phyloP scores from a whole-genome alignment of 352 stramenopile genomes.

The Phytophthora sojae region DNA sequence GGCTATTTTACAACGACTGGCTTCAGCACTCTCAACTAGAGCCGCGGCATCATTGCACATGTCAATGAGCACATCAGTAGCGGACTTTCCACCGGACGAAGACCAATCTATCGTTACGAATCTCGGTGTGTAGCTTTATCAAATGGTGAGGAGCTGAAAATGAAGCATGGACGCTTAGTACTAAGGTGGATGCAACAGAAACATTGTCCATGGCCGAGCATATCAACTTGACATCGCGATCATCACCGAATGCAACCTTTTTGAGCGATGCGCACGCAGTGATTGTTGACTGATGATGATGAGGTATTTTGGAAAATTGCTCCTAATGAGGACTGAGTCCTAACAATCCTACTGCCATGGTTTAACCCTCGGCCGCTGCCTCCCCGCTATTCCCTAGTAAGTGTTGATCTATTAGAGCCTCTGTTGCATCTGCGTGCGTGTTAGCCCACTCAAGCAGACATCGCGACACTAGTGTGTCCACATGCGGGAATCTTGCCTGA shows the following conservation, averaged over 20 bases:
- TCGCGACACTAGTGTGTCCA: too few relatives aligned
- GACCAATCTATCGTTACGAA: slow-evolving; percentile 8
- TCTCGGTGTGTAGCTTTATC: slow-evolving; percentile 8
- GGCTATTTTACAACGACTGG: slow-evolving; percentile 25
- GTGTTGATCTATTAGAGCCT: too few relatives aligned
- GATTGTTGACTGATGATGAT: background rate
- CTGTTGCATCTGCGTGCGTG: too few relatives aligned
- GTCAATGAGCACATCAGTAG: slow-evolving; percentile 3
- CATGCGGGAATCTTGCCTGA: too few relatives aligned
- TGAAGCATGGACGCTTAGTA: background rate
- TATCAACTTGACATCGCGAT: slow-evolving; percentile 5
- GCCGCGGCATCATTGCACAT: slow-evolving; percentile 2
- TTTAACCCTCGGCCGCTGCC: too few relatives aligned
- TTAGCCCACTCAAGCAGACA: too few relatives aligned
- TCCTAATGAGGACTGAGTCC: too few relatives aligned
- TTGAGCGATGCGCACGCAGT: too few relatives aligned
- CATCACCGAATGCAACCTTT: background rate
- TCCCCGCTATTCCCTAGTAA: too few relatives aligned
- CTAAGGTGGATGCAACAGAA: background rate
- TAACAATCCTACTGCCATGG: too few relatives aligned
- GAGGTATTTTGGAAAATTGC: too few relatives aligned
- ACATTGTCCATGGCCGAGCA: slow-evolving; percentile 3
- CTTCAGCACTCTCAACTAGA: slow-evolving; percentile 14
- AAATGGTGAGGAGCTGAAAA: background rate
- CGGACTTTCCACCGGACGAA: background rate